Percentiles rank a stretch among this genome's conserved stretches.
Conservation (phyloP, 306 rosid genomes). For the Pueraria montana region DNA sequence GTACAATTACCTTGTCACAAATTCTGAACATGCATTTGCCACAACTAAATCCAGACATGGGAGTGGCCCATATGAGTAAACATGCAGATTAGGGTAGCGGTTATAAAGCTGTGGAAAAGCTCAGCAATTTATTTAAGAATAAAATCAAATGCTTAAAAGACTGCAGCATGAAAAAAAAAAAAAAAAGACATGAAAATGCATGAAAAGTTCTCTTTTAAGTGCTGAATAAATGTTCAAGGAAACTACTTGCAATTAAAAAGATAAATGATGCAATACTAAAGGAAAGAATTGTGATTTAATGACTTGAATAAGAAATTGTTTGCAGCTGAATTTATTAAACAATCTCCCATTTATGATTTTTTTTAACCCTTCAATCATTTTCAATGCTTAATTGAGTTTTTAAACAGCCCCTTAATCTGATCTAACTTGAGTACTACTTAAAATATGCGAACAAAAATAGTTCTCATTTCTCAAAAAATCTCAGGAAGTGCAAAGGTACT, state of each 20-base stretch:
- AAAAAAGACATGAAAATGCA: neutral
- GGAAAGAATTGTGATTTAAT: slow-evolving; percentile 5
- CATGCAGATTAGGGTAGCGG: slow-evolving; percentile 80
- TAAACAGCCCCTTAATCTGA: neutral
- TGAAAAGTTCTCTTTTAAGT: neutral
- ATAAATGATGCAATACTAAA: slow-evolving; percentile 12
- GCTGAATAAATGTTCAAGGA: neutral
- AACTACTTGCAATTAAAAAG: slow-evolving; percentile 19
- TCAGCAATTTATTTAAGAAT: slow-evolving; percentile 33
- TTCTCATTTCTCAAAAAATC: slow-evolving; percentile 20
- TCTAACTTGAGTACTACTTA: slow-evolving; percentile 33
- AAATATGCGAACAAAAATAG: slow-evolving; percentile 20
- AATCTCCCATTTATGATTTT: slow-evolving; percentile 16
- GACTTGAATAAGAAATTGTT: slow-evolving; percentile 25
- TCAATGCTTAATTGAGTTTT: slow-evolving; percentile 23
- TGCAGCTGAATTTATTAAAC: slow-evolving; percentile 35
- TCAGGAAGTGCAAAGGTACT: slow-evolving; percentile 28
- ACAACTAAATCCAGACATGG: slow-evolving; percentile 88
- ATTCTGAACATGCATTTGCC: slow-evolving; percentile 85
- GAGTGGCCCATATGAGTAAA: slow-evolving; percentile 91
- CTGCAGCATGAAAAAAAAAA: neutral
- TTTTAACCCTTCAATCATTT: slow-evolving; percentile 16
- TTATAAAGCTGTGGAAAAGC: slow-evolving; percentile 67
- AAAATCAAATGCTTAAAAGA: slow-evolving; percentile 25
- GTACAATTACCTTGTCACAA: slow-evolving; percentile 78